Percentiles rank a stretch among this genome's conserved stretches.
Evolutionary conservation across 1,284 basidiomycete genomes (phyloP).

Genomic region (Boletus albobrunnescens): DNA sequence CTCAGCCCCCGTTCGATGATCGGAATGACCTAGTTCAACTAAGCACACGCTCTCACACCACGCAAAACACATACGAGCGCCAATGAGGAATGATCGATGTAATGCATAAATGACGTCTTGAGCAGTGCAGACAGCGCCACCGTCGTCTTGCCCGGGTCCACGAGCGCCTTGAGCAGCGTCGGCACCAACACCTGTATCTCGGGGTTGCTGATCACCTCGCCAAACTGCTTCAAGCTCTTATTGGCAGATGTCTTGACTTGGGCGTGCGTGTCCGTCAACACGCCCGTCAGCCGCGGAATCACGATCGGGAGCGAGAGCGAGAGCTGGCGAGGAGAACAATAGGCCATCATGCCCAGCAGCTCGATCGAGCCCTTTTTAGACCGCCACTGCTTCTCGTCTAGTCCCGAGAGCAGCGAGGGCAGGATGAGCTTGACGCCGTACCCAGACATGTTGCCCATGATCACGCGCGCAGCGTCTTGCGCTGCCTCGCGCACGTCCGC

Average conservation of each 20-base stretch:
- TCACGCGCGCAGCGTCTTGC: slow-evolving; percentile 87
- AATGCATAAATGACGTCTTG: slow-evolving; percentile 96
- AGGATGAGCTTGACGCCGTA: slow-evolving; percentile 95
- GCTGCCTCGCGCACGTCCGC: slow-evolving; percentile 93
- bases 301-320: slow-evolving; percentile 95
- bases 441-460: slow-evolving; percentile 95
- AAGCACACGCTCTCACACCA: too few relatives aligned
- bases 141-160: slow-evolving; percentile 92
- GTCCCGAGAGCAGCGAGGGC: slow-evolving; percentile 83
- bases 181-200: slow-evolving; percentile 93
- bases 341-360: slow-evolving; percentile 98
- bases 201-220: slow-evolving; percentile 92
- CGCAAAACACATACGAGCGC: slow-evolving; percentile 70
- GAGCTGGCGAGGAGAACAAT: slow-evolving; percentile 93
- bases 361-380: slow-evolving; percentile 98
- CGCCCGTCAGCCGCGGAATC: slow-evolving; percentile 91
- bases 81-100: slow-evolving; percentile 97
- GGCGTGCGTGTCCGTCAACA: slow-evolving; percentile 95
- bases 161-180: slow-evolving; percentile 91
- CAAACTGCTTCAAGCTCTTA: slow-evolving; percentile 95
- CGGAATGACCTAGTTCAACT: slow-evolving; percentile 71
- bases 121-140: slow-evolving; percentile 80
- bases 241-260: slow-evolving; percentile 95
- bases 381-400: slow-evolving; percentile 99
- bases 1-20: slow-evolving; percentile 92